Percentiles rank a stretch among this genome's conserved stretches.
Conservation (phyloP, 345 rosid species). For the Hypericum perforatum region DNA sequence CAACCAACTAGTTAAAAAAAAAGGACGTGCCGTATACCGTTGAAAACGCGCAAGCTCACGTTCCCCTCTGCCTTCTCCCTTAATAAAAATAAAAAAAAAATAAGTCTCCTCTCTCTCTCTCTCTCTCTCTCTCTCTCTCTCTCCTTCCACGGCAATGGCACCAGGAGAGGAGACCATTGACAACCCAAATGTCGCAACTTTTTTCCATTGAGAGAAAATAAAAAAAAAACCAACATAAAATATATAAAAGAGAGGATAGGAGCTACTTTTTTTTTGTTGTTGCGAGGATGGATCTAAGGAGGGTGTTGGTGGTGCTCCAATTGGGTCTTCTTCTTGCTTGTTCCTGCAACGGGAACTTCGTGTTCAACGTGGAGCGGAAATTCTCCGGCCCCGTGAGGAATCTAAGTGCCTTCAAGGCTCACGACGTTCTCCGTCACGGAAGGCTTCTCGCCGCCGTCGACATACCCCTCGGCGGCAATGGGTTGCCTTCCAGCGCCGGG, state of each 20-base stretch:
- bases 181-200: too few species aligned
- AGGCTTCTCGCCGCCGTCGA: slow-evolving; percentile 54
- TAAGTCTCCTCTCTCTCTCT: not conserved
- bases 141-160: slow-evolving; percentile 3
- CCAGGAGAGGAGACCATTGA: not conserved
- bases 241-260: too few species aligned
- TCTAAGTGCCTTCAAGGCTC: slow-evolving; percentile 42
- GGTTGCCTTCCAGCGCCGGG: slow-evolving; percentile 67
- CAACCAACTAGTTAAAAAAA: too few species aligned
- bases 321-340: slow-evolving; percentile 4
- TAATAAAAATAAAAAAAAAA: too few species aligned
- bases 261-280: too few species aligned
- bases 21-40: slow-evolving; percentile 15
- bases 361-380: slow-evolving; percentile 56
- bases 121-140: not conserved
- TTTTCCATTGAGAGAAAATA: too few species aligned
- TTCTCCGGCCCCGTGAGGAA: slow-evolving; percentile 39
- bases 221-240: too few species aligned
- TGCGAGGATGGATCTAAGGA: slow-evolving; percentile 28
- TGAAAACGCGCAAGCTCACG: slow-evolving; percentile 14
- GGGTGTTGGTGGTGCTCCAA: slow-evolving; percentile 19
- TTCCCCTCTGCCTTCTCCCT: not conserved
- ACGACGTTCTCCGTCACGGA: slow-evolving; percentile 62
- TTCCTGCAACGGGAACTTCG: slow-evolving; percentile 25
- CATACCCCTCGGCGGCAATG: slow-evolving; percentile 68